These are phyloP conservation scores for Piedraia hortae DNA, from an alignment of 2,329 filamentous ascomycete species.

Conservation along the genomic window DNA sequence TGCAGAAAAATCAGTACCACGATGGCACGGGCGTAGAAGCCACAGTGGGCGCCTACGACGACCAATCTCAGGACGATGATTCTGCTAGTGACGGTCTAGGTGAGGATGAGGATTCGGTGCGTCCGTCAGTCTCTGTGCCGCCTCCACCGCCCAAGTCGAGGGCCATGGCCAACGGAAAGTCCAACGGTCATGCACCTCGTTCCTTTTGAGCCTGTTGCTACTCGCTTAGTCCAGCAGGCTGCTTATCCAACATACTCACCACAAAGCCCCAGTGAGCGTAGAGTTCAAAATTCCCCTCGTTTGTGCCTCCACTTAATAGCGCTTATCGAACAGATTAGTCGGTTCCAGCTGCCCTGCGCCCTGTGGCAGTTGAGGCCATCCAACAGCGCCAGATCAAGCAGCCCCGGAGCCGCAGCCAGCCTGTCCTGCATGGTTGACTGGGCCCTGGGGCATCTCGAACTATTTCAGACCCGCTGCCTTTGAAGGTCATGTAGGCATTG, in stretches of 20 bases:
- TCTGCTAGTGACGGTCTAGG: constrained; percentile 30
- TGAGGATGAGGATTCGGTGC: constrained; percentile 24
- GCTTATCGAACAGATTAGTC: too few species aligned
- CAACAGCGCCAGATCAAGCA: constrained; percentile 4
- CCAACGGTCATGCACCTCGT: constrained; percentile 3
- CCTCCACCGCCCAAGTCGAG: constrained; percentile 19
- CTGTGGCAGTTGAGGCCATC: constrained; percentile 8
- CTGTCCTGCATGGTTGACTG: background rate
- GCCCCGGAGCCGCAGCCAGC: background rate
- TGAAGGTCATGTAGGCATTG: constrained; percentile 5
- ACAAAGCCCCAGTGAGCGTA: too few species aligned
- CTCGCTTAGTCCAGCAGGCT: constrained; percentile 7
- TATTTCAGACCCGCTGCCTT: constrained; percentile 11
- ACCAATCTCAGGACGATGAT: constrained; percentile 12
- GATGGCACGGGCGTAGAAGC: constrained; percentile 3
- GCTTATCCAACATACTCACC: too few species aligned
- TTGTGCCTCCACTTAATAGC: too few species aligned
- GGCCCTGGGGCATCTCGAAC: background rate
- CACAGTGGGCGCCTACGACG: constrained; percentile 1
- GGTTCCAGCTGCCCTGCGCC: constrained; percentile 4
- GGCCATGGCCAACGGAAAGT: constrained; percentile 7
- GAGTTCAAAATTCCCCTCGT: too few species aligned
- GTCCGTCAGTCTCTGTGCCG: constrained; percentile 33
- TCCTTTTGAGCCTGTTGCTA: constrained; percentile 1
- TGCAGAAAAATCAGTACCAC: constrained; percentile 69